Percentiles rank a stretch among this genome's conserved stretches.
Evolutionary conservation across 2,329 filamentous ascomycete species (phyloP).

Genomic region (Phaeomoniella chlamydospora): DNA sequence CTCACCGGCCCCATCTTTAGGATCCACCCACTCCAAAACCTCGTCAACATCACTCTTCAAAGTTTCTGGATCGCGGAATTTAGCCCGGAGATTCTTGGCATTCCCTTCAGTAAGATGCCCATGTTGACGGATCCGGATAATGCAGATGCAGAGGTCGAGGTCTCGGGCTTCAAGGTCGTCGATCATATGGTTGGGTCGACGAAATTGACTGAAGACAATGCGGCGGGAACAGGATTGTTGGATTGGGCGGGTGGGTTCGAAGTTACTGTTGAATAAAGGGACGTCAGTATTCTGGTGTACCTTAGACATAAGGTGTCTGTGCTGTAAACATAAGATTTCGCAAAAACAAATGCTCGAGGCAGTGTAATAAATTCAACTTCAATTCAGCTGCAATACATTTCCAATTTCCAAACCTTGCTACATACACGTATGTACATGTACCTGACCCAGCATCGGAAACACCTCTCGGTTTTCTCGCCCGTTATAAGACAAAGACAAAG

Average conservation of each 20-base stretch:
- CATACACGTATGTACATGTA: no score
- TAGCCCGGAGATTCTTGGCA: background rate
- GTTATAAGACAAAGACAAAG: no score
- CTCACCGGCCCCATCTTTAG: background rate
- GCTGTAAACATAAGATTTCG: no score
- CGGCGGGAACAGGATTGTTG: background rate
- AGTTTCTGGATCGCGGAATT: slow-evolving; percentile 1
- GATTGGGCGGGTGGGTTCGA: background rate
- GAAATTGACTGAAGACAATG: background rate
- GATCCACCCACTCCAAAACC: slow-evolving; percentile 1
- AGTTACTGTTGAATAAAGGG: no score
- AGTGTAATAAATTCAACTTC: no score
- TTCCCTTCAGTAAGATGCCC: background rate
- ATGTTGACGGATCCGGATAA: background rate
- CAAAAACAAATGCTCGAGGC: no score
- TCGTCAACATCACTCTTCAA: background rate
- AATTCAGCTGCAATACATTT: no score
- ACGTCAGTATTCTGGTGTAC: no score
- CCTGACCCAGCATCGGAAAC: no score
- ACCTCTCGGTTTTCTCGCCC: no score
- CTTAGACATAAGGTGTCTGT: no score
- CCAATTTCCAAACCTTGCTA: no score
- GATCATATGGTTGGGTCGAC: background rate
- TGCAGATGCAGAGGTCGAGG: background rate
- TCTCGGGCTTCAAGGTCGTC: background rate